phyloP scores from a whole-genome alignment of 805 yeast genomes.

The Wickerhamiella kurtzmanii region DNA sequence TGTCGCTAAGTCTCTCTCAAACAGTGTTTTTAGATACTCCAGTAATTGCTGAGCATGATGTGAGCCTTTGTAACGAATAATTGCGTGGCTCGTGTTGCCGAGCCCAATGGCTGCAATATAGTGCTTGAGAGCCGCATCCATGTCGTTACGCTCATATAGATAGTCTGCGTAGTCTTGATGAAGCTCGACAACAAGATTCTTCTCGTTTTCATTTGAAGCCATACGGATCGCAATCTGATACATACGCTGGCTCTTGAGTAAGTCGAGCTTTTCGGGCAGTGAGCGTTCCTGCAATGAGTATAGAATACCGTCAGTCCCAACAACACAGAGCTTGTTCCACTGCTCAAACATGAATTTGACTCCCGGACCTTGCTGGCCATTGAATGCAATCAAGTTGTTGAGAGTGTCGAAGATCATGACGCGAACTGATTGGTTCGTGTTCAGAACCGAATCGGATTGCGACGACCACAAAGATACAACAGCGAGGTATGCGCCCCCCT shows the following conservation, averaged over 20 bases:
- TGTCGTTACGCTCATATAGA: conserved; percentile 52
- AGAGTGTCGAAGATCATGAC: conserved; percentile 54
- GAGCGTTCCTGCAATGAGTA: conserved; percentile 55
- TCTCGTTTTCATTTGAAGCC: conserved; percentile 32
- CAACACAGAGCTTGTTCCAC: conserved; percentile 44
- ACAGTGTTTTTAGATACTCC: conserved; percentile 46
- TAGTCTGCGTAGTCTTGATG: conserved; percentile 55
- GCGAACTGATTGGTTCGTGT: conserved; percentile 33
- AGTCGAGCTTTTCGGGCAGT: conserved; percentile 51
- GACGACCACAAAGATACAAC: conserved; percentile 22
- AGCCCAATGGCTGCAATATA: conserved; percentile 46
- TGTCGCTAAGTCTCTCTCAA: conserved; percentile 43
- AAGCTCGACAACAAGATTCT: conserved; percentile 18
- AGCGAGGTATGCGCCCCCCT: conserved; percentile 38
- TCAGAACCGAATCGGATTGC: conserved; percentile 9
- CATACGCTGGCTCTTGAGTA: conserved; percentile 54
- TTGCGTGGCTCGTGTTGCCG: conserved; percentile 60
- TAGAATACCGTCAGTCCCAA: conserved; percentile 65
- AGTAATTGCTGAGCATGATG: conserved; percentile 55
- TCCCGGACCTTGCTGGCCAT: conserved; percentile 51
- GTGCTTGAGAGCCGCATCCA: conserved; percentile 57
- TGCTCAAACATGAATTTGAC: conserved; percentile 44
- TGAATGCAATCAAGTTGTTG: conserved; percentile 58
- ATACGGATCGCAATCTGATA: conserved; percentile 60
- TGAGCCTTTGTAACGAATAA: conserved; percentile 66